phyloP scores from a whole-genome alignment of 768 basidiomycete genomes.

The Megacollybia marginata region DNA sequence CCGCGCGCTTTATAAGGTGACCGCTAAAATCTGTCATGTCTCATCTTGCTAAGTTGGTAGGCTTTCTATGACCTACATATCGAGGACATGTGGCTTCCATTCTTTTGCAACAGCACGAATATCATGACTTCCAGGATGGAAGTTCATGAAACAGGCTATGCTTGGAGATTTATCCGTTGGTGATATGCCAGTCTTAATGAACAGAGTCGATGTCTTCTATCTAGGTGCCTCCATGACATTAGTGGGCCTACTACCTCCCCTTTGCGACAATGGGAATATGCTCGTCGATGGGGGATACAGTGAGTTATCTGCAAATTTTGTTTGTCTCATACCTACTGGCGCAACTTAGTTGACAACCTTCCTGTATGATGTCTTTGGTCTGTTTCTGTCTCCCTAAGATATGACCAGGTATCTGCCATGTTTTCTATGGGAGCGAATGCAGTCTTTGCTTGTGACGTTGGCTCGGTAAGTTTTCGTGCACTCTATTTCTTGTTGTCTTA shows the following conservation, averaged over 20 bases:
- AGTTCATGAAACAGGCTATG: slow-evolving; percentile 67
- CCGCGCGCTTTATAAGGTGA: slow-evolving; percentile 85
- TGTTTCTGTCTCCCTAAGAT: not conserved
- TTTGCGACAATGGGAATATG: slow-evolving; percentile 91
- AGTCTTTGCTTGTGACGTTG: slow-evolving; percentile 92
- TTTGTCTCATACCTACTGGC: not conserved
- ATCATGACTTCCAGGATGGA: slow-evolving; percentile 96
- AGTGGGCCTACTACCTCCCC: slow-evolving; percentile 88
- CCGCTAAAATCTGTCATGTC: not conserved
- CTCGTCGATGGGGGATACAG: slow-evolving; percentile 87
- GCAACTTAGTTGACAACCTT: slow-evolving; percentile 69
- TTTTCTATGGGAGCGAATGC: slow-evolving; percentile 83
- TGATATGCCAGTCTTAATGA: not conserved
- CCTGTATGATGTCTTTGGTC: slow-evolving; percentile 47
- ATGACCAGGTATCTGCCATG: slow-evolving; percentile 77
- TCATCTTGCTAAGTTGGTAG: slow-evolving; percentile 23
- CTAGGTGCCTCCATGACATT: slow-evolving; percentile 94
- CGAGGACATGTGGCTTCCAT: slow-evolving; percentile 98
- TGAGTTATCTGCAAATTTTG: slow-evolving; percentile 27
- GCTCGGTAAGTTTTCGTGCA: slow-evolving; percentile 48
- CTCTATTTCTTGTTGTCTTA: not conserved
- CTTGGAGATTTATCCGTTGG: not conserved
- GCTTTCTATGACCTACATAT: slow-evolving; percentile 93
- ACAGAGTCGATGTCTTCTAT: not conserved
- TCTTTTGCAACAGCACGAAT: slow-evolving; percentile 96